These are phyloP conservation scores for Lactuca sativa DNA, from an alignment of 129 eudicot species.

Conservation along the genomic window DNA sequence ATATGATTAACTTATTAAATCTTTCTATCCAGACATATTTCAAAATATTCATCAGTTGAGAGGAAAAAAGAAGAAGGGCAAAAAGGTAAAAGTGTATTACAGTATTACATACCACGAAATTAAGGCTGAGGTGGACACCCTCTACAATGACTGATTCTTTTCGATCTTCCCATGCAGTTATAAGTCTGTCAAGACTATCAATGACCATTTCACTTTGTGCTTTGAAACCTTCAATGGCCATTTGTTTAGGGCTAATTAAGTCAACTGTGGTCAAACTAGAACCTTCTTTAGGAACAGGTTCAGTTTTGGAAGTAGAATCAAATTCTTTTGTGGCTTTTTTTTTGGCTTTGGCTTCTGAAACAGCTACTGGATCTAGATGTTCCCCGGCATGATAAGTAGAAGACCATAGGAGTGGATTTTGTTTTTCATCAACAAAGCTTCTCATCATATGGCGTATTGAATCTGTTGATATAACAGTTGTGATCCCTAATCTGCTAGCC, in stretches of 20 bases:
- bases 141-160: constrained; percentile 74
- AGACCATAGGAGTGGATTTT: constrained; percentile 75
- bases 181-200: constrained; percentile 72
- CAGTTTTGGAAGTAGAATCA: constrained; percentile 27
- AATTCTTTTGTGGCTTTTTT: constrained; percentile 51
- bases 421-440: constrained; percentile 71
- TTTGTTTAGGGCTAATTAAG: constrained; percentile 55
- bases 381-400: constrained; percentile 87
- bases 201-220: constrained; percentile 93
- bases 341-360: constrained; percentile 68
- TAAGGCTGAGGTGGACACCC: constrained; percentile 78
- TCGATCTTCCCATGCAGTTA: constrained; percentile 75
- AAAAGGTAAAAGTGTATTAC: background rate
- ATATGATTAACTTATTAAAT: too few species aligned
- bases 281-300: constrained; percentile 21
- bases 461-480: constrained; percentile 71
- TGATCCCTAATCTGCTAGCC: constrained; percentile 68
- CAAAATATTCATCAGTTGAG: background rate
- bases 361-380: constrained; percentile 68
- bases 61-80: too few species aligned
- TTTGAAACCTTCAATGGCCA: constrained; percentile 76
- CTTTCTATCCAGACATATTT: too few species aligned
- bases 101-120: constrained; percentile 51
- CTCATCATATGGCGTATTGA: constrained; percentile 87
- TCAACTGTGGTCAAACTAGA: constrained; percentile 30